A percentile compares a stretch with the other conserved stretches of the same genome.
Evolutionary conservation across 2,329 filamentous ascomycete genomes (phyloP).

Genomic region (Microdochium paspali): DNA sequence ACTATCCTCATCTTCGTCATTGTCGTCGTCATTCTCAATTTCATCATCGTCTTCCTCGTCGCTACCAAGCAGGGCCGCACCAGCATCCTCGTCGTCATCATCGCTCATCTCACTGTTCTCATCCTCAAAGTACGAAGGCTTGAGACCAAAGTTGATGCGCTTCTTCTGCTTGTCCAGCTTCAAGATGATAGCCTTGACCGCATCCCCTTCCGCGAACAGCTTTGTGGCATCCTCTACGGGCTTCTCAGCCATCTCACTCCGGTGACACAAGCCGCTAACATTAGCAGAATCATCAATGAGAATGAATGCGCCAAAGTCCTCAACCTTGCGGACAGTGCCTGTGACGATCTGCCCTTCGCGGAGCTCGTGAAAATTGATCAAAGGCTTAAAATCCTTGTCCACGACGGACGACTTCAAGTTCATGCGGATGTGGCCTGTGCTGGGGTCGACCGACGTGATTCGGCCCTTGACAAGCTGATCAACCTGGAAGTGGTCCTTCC

Average conservation of each 20-base stretch:
- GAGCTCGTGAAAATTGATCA: slow-evolving; percentile 66
- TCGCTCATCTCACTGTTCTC: slow-evolving; percentile 43
- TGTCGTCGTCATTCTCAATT: slow-evolving; percentile 23
- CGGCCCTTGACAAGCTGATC: slow-evolving; percentile 89
- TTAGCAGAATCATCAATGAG: slow-evolving; percentile 79
- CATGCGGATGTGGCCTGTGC: slow-evolving; percentile 67
- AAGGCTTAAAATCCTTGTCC: slow-evolving; percentile 67
- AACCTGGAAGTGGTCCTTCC: slow-evolving; percentile 81
- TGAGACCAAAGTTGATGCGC: slow-evolving; percentile 81
- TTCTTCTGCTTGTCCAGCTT: slow-evolving; percentile 66
- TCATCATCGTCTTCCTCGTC: slow-evolving; percentile 25
- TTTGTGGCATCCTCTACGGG: slow-evolving; percentile 76
- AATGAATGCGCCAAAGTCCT: slow-evolving; percentile 92
- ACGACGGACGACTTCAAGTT: slow-evolving; percentile 80
- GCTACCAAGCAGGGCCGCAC: slow-evolving; percentile 12
- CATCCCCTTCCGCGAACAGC: slow-evolving; percentile 81
- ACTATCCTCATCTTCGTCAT: slow-evolving; percentile 34
- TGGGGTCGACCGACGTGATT: slow-evolving; percentile 61
- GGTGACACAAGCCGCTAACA: slow-evolving; percentile 87
- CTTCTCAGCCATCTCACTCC: slow-evolving; percentile 83
- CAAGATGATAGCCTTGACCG: slow-evolving; percentile 85
- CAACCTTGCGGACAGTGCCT: slow-evolving; percentile 85
- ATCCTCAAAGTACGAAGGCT: slow-evolving; percentile 79
- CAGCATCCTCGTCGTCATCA: slow-evolving; percentile 19
- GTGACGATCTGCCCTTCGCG: slow-evolving; percentile 74